A percentile compares a stretch with the other conserved stretches of the same genome.
phyloP scores from a whole-genome alignment of 495 filamentous ascomycete genomes.

The Parachaetomium inaequale region DNA sequence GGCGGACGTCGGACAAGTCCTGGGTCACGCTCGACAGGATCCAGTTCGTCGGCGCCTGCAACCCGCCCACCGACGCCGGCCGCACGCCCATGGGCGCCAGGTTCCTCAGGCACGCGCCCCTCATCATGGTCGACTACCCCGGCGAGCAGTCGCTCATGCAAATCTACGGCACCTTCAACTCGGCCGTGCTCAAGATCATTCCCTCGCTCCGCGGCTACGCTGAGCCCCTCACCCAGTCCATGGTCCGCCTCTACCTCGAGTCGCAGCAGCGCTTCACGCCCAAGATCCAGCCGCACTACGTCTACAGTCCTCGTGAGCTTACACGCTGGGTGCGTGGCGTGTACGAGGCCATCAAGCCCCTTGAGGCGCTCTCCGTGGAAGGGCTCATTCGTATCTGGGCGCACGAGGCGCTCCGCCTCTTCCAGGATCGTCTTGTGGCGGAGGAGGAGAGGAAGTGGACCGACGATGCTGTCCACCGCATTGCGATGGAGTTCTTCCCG shows the following conservation, averaged over 20 bases:
- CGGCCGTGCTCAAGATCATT: conserved; percentile 91
- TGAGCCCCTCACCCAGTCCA: conserved; percentile 90
- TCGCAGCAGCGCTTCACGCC: conserved; percentile 92
- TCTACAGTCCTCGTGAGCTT: conserved; percentile 97
- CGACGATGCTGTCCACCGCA: conserved; percentile 71
- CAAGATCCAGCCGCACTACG: conserved; percentile 95
- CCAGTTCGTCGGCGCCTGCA: conserved; percentile 98
- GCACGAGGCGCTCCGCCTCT: conserved; percentile 90
- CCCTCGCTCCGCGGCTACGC: conserved; percentile 92
- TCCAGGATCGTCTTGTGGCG: conserved; percentile 90
- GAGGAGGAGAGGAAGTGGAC: conserved; percentile 98
- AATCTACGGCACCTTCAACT: conserved; percentile 99
- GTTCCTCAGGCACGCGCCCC: conserved; percentile 90
- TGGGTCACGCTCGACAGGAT: conserved; percentile 98
- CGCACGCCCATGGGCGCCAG: conserved; percentile 89
- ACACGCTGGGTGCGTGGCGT: conserved; percentile 96
- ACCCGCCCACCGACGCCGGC: conserved; percentile 97
- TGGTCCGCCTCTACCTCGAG: conserved; percentile 94
- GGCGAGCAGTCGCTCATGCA: conserved; percentile 90
- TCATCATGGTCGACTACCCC: conserved; percentile 99
- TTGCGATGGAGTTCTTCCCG: conserved; percentile 89
- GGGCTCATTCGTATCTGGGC: conserved; percentile 97
- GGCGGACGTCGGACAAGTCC: conserved; percentile 93
- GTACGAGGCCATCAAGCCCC: conserved; percentile 91
- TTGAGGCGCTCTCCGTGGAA: conserved; percentile 82